Conservation (phyloP, 163 green algal genomes). For the Scenedesmus sp. region DNA sequence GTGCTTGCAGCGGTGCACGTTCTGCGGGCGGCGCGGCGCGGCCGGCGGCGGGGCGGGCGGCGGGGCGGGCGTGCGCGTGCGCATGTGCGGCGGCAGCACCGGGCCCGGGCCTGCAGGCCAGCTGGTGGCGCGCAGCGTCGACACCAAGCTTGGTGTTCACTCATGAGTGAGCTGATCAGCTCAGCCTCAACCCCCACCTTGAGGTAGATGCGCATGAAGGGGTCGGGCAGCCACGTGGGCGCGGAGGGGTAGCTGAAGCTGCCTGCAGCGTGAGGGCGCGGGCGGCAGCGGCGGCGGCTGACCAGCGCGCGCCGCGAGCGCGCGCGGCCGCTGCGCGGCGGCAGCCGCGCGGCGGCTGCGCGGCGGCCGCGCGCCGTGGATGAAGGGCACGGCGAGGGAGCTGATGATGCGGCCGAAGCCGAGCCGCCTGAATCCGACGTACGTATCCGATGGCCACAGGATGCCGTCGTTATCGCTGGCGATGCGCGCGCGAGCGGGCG, state of each 20-base stretch:
- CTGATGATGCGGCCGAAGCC: constrained; percentile 57
- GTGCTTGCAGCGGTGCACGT: constrained; percentile 63
- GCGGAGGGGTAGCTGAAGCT: not conserved
- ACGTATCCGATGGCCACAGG: constrained; percentile 56
- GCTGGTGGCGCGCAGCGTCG: no score
- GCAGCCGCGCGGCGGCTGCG: not conserved
- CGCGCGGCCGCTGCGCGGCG: not conserved
- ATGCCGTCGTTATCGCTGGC: constrained; percentile 51
- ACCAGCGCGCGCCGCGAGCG: no score
- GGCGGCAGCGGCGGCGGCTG: no score
- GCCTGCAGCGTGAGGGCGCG: not conserved
- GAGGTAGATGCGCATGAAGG: not conserved
- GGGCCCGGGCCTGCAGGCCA: no score
- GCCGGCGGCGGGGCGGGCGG: no score
- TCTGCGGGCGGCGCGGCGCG: constrained; percentile 16
- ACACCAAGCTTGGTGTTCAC: no score
- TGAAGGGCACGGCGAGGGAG: constrained; percentile 47
- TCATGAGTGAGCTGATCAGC: no score
- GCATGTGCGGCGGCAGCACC: no score
- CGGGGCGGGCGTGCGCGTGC: no score
- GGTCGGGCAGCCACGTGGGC: no score
- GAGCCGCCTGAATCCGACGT: constrained; percentile 49
- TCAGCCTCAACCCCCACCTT: no score
- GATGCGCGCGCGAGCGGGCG: no score
- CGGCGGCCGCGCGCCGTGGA: constrained; percentile 49